Evolutionary conservation across 1,284 basidiomycete species (phyloP).

Genomic region (Psilocybe mexicana): DNA sequence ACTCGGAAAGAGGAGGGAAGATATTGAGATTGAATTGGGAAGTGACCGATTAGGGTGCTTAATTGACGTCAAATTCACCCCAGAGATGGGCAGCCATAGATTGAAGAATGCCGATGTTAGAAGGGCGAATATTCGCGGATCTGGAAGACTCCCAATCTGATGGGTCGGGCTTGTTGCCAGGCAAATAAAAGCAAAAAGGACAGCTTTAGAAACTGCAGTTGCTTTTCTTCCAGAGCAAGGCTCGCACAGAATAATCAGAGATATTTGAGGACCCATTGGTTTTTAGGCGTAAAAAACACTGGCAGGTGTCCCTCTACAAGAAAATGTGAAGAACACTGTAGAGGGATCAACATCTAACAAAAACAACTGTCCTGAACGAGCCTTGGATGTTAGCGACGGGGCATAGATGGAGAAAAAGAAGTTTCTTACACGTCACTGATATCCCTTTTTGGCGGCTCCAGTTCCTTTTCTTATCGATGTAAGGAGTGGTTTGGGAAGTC

Average conservation of each 20-base stretch:
- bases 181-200: slow-evolving; percentile 33
- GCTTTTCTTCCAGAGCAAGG: background rate
- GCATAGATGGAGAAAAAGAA: slow-evolving; percentile 20
- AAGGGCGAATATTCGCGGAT: slow-evolving; percentile 38
- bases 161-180: slow-evolving; percentile 34
- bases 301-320: background rate
- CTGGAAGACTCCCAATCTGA: slow-evolving; percentile 36
- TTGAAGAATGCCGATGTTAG: slow-evolving; percentile 30
- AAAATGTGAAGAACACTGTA: background rate
- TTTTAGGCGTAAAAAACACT: background rate
- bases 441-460: slow-evolving; percentile 11
- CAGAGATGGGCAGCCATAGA: slow-evolving; percentile 24
- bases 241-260: background rate
- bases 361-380: slow-evolving; percentile 9
- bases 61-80: slow-evolving; percentile 41
- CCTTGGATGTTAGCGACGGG: slow-evolving; percentile 13
- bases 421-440: slow-evolving; percentile 24
- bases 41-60: slow-evolving; percentile 35
- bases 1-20: slow-evolving; percentile 18
- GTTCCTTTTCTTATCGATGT: slow-evolving; percentile 14
- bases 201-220: slow-evolving; percentile 30
- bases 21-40: slow-evolving; percentile 26
- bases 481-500: slow-evolving; percentile 14
- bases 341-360: slow-evolving; percentile 10
- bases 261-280: background rate